These are phyloP conservation scores for Pythium myriotylum DNA, from an alignment of 352 stramenopile species.

Conservation along the genomic window DNA sequence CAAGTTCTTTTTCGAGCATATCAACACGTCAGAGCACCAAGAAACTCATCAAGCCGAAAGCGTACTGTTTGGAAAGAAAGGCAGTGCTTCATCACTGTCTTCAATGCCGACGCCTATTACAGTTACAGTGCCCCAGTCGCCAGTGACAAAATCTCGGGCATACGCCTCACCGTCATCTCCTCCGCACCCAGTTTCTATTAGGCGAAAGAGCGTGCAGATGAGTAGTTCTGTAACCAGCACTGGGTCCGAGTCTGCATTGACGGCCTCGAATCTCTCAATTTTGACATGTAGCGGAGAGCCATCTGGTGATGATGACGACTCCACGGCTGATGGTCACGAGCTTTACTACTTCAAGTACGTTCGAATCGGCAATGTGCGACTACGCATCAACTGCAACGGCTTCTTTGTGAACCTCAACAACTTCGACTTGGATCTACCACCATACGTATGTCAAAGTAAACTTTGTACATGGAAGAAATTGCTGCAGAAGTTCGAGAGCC, in stretches of 20 bases:
- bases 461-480: constrained; percentile 84
- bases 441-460: constrained; percentile 80
- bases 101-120: neutral
- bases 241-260: constrained; percentile 9
- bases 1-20: constrained; percentile 85
- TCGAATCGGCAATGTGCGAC: constrained; percentile 71
- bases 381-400: constrained; percentile 84
- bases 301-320: constrained; percentile 51
- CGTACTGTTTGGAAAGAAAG: constrained; percentile 62
- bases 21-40: constrained; percentile 25
- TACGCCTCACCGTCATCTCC: constrained; percentile 19
- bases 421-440: constrained; percentile 78
- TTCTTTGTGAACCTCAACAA: constrained; percentile 87
- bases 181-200: neutral
- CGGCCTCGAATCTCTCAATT: constrained; percentile 3
- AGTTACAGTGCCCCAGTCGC: constrained; percentile 2
- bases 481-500: constrained; percentile 81
- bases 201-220: constrained; percentile 27
- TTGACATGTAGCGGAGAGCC: constrained; percentile 1
- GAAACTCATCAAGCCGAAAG: constrained; percentile 50
- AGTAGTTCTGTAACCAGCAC: constrained; percentile 12
- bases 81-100: constrained; percentile 2
- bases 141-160: constrained; percentile 13
- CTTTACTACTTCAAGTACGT: constrained; percentile 90
- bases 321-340: constrained; percentile 58